phyloP scores from a whole-genome alignment of 768 basidiomycete genomes.

The Chlorophyllum brunneum region DNA sequence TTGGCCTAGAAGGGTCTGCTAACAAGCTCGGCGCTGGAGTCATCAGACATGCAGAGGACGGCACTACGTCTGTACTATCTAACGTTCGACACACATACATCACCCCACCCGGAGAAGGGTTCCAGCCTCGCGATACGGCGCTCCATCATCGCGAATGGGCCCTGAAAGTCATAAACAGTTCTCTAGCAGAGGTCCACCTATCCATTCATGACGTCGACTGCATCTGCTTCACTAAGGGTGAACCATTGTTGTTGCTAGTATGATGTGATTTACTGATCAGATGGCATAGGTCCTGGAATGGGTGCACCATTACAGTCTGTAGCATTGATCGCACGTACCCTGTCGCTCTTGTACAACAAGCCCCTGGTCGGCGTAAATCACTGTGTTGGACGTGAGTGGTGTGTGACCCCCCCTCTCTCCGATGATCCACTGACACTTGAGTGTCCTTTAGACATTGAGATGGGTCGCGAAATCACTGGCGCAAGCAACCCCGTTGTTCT shows the following conservation, averaged over 20 bases:
- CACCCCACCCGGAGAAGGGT: slow-evolving; percentile 97
- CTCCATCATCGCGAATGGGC: slow-evolving; percentile 95
- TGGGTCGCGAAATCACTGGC: slow-evolving; percentile 93
- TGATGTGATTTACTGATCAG: not conserved
- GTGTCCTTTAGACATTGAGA: slow-evolving; percentile 81
- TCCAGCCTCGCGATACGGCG: slow-evolving; percentile 93
- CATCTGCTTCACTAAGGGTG: slow-evolving; percentile 97
- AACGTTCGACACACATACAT: slow-evolving; percentile 99
- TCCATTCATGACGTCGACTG: slow-evolving; percentile 83
- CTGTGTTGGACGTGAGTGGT: slow-evolving; percentile 87
- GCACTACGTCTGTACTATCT: slow-evolving; percentile 73
- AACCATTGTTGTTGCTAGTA: not conserved
- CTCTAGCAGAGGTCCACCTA: slow-evolving; percentile 62
- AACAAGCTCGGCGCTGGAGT: slow-evolving; percentile 97
- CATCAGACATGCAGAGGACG: slow-evolving; percentile 76
- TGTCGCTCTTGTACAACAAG: slow-evolving; percentile 84
- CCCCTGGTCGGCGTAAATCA: slow-evolving; percentile 98
- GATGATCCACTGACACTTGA: not conserved
- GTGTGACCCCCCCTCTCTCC: not conserved
- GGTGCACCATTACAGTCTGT: slow-evolving; percentile 95
- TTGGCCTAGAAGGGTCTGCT: slow-evolving; percentile 96
- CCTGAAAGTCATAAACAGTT: slow-evolving; percentile 74
- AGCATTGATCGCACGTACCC: slow-evolving; percentile 86
- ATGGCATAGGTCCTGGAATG: slow-evolving; percentile 91
- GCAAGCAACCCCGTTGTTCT: slow-evolving; percentile 95